Evolutionary conservation across 1,139 yeast species (phyloP), one percentile per base, ranked within the genome.

Genomic region (Nakaseomyces glabratus): DNA sequence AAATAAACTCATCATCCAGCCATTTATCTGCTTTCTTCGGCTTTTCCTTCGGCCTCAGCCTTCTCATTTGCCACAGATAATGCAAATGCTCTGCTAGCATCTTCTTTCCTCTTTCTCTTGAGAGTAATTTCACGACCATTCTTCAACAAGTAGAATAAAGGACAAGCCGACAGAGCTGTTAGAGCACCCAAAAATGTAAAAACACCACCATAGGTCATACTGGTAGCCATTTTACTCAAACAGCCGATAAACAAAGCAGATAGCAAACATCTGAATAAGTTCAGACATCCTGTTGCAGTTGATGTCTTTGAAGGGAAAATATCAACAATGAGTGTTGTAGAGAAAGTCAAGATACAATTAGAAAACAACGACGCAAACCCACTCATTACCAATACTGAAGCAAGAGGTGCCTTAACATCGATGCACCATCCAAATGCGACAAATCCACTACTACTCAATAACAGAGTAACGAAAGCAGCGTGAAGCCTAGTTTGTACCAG

Each of bases 391-490:
- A 82, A 52, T 2, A 82, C 71, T 0, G 72, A 72, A 0, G 77
- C 71, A 23, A 77, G 57, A 28, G 65, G 65, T 0, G 68, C 69
- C 9, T 63, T 53, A 17, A 64, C 51, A 28, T 71, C 62, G 4
- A 82, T 46, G 34, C 82, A 69, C 93, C 94, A 82, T 1, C 90
- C 93, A 59, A 71, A 82, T 0, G 73, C 57, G 1, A 75, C 42
- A 3, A 69, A 55, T 0, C 73, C 66, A 3, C 54, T 48, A n/a
- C 66, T 45, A 15, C 65, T 51, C 2, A 66, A 30, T 3, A 52
- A 11, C 14, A 54, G 43, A 4, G 75, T 68, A 17, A 61, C 42
- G 1, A 63, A 55, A 20, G 57, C 61, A 28, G 56, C 52, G 22
- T 51, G 51, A 29, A 77, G 52, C 30, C 82, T 61, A 4, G 76